phyloP scores from a whole-genome alignment of 176 grass and related monocot species.

The Rhynchospora tenuis region DNA sequence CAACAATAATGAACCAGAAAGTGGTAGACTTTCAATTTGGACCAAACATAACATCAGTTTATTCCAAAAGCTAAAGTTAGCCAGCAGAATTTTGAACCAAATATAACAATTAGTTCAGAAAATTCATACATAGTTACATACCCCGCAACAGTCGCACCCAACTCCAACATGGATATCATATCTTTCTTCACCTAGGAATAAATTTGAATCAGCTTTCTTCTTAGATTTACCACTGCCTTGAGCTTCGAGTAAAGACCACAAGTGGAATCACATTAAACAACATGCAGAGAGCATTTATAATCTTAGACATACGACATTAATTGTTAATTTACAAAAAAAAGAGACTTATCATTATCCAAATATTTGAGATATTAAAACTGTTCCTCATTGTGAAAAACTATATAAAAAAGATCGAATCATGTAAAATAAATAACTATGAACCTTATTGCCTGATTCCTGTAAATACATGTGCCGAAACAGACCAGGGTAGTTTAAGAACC shows the following conservation, averaged over 20 bases:
- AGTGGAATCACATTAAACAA: slow-evolving; percentile 9
- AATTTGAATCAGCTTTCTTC: neutral
- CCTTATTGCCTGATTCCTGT: too few relatives aligned
- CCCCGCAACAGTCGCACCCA: slow-evolving; percentile 91
- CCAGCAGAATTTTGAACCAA: neutral
- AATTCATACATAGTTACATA: slow-evolving; percentile 64
- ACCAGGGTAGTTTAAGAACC: neutral
- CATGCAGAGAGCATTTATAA: neutral
- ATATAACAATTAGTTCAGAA: neutral
- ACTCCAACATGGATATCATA: slow-evolving; percentile 53
- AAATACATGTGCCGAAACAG: too few relatives aligned
- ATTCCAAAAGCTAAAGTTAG: neutral
- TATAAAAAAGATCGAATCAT: too few relatives aligned
- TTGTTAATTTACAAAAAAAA: neutral
- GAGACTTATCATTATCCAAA: neutral
- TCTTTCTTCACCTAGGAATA: slow-evolving; percentile 8
- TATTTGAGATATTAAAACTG: neutral
- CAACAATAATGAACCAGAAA: neutral
- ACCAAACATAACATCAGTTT: too few relatives aligned
- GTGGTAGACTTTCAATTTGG: neutral
- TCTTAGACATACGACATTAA: neutral
- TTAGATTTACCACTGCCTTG: neutral
- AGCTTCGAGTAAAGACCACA: slow-evolving; percentile 34
- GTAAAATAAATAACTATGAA: too few relatives aligned
- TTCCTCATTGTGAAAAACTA: neutral